Percentiles rank a stretch among this genome's conserved stretches.
Conservation (phyloP, 129 eudicot genomes). For the Centella asiatica region DNA sequence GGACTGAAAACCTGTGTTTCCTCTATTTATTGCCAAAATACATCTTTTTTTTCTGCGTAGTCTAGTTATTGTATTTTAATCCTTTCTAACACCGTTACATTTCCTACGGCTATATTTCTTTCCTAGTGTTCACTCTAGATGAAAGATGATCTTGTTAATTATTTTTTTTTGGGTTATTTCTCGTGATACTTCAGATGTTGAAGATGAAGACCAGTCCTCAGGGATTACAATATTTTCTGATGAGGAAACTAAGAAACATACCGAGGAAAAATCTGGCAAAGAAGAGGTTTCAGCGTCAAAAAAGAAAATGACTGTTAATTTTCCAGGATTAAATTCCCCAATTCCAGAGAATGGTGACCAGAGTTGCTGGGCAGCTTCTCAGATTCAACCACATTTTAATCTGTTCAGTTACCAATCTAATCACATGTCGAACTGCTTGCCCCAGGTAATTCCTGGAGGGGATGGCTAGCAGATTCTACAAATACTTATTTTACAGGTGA, state of each 20-base stretch:
- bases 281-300: conserved; percentile 33
- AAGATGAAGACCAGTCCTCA: conserved; percentile 64
- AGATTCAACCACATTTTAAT: conserved; percentile 26
- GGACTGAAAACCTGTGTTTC: too few relatives aligned
- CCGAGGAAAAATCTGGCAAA: conserved; percentile 61
- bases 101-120: neutral
- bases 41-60: neutral
- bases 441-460: conserved; percentile 20
- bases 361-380: conserved; percentile 48
- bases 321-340: conserved; percentile 82
- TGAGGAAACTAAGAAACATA: conserved; percentile 36
- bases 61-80: neutral
- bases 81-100: neutral
- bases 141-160: neutral
- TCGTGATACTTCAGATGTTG: conserved; percentile 30
- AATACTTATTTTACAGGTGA: conserved; percentile 58
- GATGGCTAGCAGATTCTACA: conserved; percentile 13
- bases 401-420: conserved; percentile 32
- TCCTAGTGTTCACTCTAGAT: neutral
- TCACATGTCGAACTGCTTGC: conserved; percentile 25
- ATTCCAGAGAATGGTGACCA: conserved; percentile 74
- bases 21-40: neutral
- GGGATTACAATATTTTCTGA: conserved; percentile 74
- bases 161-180: neutral
- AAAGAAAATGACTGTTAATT: conserved; percentile 58